Evolutionary conservation across 768 basidiomycete genomes (phyloP).

Genomic region (Mrakia frigida): DNA sequence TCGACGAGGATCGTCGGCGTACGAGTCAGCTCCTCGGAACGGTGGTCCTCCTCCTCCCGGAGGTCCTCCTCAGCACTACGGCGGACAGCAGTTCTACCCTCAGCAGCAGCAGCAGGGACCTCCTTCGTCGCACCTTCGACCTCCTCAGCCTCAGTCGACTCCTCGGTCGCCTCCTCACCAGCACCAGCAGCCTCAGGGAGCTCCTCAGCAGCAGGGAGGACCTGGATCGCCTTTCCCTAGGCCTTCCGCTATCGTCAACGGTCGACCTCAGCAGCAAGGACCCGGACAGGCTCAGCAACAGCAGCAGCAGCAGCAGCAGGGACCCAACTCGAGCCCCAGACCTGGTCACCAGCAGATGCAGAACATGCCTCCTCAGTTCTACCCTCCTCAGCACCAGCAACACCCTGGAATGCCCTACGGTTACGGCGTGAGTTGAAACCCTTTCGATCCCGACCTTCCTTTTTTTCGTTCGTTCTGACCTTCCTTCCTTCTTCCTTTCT

Average conservation of each 20-base stretch:
- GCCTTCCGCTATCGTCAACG: slow-evolving; percentile 18
- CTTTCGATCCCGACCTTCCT: background rate
- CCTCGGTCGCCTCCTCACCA: slow-evolving; percentile 36
- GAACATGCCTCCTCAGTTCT: slow-evolving; percentile 19
- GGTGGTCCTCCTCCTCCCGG: slow-evolving; percentile 16
- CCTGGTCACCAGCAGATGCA: slow-evolving; percentile 26
- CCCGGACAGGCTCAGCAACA: slow-evolving; percentile 35
- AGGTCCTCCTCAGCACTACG: slow-evolving; percentile 8
- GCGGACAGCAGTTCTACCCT: slow-evolving; percentile 19
- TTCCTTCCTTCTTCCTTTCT: background rate
- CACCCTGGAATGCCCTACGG: slow-evolving; percentile 19
- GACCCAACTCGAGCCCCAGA: slow-evolving; percentile 34
- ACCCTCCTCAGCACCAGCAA: slow-evolving; percentile 16
- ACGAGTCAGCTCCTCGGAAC: slow-evolving; percentile 17
- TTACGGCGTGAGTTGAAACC: background rate
- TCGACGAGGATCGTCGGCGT: slow-evolving; percentile 30
- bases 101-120: slow-evolving; percentile 31
- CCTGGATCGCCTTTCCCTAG: slow-evolving; percentile 19
- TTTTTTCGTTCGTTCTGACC: background rate
- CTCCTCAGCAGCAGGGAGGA: slow-evolving; percentile 15
- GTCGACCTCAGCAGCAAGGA: slow-evolving; percentile 36
- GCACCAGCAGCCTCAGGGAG: slow-evolving; percentile 34
- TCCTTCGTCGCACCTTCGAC: slow-evolving; percentile 29
- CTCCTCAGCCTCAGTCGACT: slow-evolving; percentile 31
- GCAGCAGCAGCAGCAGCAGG: slow-evolving; percentile 32